These are phyloP conservation scores for Rhodotorula kratochvilovae DNA, from an alignment of 768 basidiomycete genomes.

Conservation along the genomic window DNA sequence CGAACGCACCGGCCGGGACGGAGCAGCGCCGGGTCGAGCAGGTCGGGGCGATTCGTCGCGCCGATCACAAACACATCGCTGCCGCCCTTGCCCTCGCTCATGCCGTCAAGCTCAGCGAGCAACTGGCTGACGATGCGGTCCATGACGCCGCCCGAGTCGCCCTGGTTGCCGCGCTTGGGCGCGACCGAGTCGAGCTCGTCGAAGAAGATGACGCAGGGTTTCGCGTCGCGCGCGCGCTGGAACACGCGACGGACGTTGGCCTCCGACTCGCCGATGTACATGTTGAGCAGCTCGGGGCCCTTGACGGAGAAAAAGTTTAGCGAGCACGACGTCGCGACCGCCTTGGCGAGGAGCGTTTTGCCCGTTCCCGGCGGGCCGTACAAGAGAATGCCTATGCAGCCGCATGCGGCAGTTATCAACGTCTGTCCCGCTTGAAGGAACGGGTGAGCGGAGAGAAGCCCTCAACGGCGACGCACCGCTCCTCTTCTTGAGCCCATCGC, in stretches of 20 bases:
- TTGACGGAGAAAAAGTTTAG: slow-evolving; percentile 88
- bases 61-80: slow-evolving; percentile 80
- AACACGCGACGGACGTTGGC: slow-evolving; percentile 87
- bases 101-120: slow-evolving; percentile 87
- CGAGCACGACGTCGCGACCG: slow-evolving; percentile 81
- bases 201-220: slow-evolving; percentile 81
- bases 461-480: slow-evolving; percentile 60
- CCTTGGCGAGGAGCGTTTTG: slow-evolving; percentile 92
- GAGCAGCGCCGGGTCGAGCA: slow-evolving; percentile 86
- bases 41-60: slow-evolving; percentile 90
- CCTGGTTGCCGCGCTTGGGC: slow-evolving; percentile 74
- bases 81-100: slow-evolving; percentile 55
- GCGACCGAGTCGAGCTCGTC: slow-evolving; percentile 96
- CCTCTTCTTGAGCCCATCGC: slow-evolving; percentile 84
- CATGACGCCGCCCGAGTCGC: slow-evolving; percentile 89
- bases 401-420: too few species aligned
- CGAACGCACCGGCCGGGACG: slow-evolving; percentile 67
- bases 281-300: slow-evolving; percentile 89
- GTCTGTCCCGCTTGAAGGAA: too few species aligned
- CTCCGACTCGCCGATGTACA: slow-evolving; percentile 96
- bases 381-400: slow-evolving; percentile 82
- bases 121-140: slow-evolving; percentile 92
- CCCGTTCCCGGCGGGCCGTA: slow-evolving; percentile 97
- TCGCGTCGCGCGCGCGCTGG: slow-evolving; percentile 61
- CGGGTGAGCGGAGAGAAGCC: background rate